Evolutionary conservation across 208 protist species (phyloP).

Genomic region (Trypanosoma lewisi): DNA sequence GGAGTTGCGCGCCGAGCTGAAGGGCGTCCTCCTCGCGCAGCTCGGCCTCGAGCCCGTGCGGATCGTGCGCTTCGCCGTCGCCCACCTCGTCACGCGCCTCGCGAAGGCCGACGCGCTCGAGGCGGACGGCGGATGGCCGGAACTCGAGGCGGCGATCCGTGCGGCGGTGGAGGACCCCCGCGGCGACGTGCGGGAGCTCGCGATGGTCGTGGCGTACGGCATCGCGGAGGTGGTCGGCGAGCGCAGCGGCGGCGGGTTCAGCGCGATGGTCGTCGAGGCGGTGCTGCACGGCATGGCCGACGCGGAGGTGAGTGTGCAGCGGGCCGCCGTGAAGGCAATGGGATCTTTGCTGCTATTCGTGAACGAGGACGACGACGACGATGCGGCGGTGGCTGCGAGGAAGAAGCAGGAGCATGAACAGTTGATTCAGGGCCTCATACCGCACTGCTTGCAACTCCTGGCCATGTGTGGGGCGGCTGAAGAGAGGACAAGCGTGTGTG

Average conservation of each 20-base stretch:
- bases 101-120: constrained; percentile 60
- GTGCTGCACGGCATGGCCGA: constrained; percentile 69
- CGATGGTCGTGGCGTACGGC: constrained; percentile 84
- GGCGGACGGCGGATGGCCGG: constrained; percentile 47
- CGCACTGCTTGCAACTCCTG: constrained; percentile 42
- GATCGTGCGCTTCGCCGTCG: constrained; percentile 71
- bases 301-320: constrained; percentile 45
- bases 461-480: constrained; percentile 18
- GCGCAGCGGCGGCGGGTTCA: constrained; percentile 21
- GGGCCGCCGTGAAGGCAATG: constrained; percentile 58
- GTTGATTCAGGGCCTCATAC: constrained; percentile 46
- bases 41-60: constrained; percentile 60
- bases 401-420: constrained; percentile 28
- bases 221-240: constrained; percentile 65
- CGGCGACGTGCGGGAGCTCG: constrained; percentile 75
- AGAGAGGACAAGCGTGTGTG: constrained; percentile 48
- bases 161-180: constrained; percentile 38
- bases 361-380: constrained; percentile 7
- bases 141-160: constrained; percentile 62
- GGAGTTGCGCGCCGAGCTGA: constrained; percentile 46
- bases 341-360: constrained; percentile 52
- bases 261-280: constrained; percentile 39
- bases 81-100: constrained; percentile 73
- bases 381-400: background rate
- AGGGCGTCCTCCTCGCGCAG: constrained; percentile 57